phyloP scores from a whole-genome alignment of 345 rosid genomes.

The Lumnitzera littorea region DNA sequence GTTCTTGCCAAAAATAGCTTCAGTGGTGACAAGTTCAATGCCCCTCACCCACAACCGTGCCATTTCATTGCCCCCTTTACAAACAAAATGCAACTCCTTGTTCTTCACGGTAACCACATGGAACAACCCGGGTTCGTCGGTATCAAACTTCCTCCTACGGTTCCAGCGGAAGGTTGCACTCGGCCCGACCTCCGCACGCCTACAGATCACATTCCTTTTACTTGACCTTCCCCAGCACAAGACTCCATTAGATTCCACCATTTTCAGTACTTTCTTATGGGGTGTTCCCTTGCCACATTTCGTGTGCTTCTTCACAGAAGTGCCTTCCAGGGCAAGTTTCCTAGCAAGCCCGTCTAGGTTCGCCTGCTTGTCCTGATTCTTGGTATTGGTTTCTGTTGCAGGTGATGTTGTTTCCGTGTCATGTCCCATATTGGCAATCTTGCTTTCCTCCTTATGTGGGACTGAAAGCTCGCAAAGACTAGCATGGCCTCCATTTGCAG shows the following conservation, averaged over 20 bases:
- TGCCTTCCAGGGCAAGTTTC: slow-evolving; percentile 35
- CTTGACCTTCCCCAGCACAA: slow-evolving; percentile 53
- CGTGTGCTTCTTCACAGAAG: slow-evolving; percentile 43
- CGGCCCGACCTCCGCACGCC: slow-evolving; percentile 39
- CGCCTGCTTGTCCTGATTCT: slow-evolving; percentile 21
- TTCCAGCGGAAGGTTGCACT: slow-evolving; percentile 41
- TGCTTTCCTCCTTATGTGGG: slow-evolving; percentile 33
- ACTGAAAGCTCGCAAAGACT: slow-evolving; percentile 34
- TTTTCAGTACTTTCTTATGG: slow-evolving; percentile 34
- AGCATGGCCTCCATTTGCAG: slow-evolving; percentile 45
- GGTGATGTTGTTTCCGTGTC: slow-evolving; percentile 40
- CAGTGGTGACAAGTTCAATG: slow-evolving; percentile 41
- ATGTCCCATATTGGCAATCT: slow-evolving; percentile 26
- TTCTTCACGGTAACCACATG: slow-evolving; percentile 49
- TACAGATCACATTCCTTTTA: slow-evolving; percentile 50
- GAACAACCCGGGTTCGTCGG: slow-evolving; percentile 38
- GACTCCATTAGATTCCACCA: slow-evolving; percentile 31
- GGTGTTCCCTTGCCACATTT: slow-evolving; percentile 52
- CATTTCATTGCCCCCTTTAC: slow-evolving; percentile 47
- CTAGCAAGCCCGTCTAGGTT: slow-evolving; percentile 48
- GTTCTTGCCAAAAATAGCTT: slow-evolving; percentile 26
- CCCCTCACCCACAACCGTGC: slow-evolving; percentile 66
- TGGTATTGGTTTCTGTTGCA: slow-evolving; percentile 16
- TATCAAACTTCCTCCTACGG: slow-evolving; percentile 33
- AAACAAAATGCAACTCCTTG: slow-evolving; percentile 57